phyloP scores from a whole-genome alignment of 305 asterid genomes.

The Solanum hybrid region DNA sequence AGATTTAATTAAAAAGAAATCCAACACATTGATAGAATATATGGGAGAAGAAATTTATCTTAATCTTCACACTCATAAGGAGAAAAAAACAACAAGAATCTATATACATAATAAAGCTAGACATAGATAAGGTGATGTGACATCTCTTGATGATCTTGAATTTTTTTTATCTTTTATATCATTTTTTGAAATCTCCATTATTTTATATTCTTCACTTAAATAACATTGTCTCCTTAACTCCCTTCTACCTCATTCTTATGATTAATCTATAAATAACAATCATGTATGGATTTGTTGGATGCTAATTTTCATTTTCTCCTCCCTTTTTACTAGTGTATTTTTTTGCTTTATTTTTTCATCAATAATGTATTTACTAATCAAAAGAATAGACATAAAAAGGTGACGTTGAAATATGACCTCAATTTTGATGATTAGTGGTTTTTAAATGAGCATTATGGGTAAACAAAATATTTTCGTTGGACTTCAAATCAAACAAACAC shows the following conservation, averaged over 20 bases:
- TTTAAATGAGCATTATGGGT: not conserved
- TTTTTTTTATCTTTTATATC: not conserved
- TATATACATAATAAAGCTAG: not conserved
- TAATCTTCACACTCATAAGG: not conserved
- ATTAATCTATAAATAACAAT: not conserved
- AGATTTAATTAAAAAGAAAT: not conserved
- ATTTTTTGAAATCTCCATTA: not conserved
- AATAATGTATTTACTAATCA: not conserved
- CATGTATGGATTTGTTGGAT: not conserved
- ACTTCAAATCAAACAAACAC: not conserved
- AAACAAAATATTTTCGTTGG: not conserved
- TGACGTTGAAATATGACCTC: not conserved
- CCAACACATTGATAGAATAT: not conserved
- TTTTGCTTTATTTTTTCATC: not conserved
- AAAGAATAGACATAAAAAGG: not conserved
- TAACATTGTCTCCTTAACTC: not conserved
- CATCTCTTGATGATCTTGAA: not conserved
- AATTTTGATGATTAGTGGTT: not conserved
- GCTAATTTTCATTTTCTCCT: not conserved
- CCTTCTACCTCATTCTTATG: not conserved
- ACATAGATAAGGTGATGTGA: not conserved
- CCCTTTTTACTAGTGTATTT: not conserved
- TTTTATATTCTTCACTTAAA: not conserved
- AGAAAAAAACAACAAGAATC: not conserved
- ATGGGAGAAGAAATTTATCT: not conserved